Evolutionary conservation across 192 early-diverging fungal species (phyloP).

Genomic region (Gonapodya prolifera): DNA sequence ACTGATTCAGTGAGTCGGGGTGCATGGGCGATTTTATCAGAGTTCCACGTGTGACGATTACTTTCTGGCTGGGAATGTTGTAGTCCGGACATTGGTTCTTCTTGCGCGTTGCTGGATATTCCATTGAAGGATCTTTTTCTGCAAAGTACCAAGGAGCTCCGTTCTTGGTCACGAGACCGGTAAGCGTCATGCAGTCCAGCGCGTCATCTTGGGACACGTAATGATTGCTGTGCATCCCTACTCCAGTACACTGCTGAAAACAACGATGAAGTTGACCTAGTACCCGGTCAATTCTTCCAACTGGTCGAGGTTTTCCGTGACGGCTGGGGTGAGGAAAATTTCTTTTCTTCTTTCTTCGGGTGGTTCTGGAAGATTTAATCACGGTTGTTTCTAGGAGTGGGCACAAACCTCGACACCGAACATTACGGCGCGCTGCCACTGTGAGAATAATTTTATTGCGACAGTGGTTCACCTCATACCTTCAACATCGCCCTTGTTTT

Average conservation of each 20-base stretch:
- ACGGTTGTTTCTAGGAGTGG: background rate
- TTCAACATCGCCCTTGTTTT: background rate
- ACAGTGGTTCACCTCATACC: background rate
- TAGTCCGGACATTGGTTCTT: background rate
- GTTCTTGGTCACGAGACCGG: background rate
- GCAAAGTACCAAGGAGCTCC: background rate
- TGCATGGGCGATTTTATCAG: background rate
- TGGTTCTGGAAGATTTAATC: background rate
- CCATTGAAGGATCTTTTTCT: background rate
- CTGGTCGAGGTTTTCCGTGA: background rate
- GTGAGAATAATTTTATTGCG: background rate
- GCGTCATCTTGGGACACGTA: background rate
- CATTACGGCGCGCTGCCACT: background rate
- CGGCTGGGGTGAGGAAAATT: background rate
- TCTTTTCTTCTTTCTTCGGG: background rate
- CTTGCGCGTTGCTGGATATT: background rate
- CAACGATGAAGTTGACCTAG: background rate
- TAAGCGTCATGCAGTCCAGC: background rate
- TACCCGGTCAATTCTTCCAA: background rate
- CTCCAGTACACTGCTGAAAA: background rate
- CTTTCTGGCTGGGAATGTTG: background rate
- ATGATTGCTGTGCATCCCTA: background rate
- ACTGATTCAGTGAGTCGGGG: background rate
- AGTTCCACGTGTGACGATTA: background rate
- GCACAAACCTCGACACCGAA: background rate